Conservation (phyloP, 148 eudicot genomes). For the Chenopodium formosanum region DNA sequence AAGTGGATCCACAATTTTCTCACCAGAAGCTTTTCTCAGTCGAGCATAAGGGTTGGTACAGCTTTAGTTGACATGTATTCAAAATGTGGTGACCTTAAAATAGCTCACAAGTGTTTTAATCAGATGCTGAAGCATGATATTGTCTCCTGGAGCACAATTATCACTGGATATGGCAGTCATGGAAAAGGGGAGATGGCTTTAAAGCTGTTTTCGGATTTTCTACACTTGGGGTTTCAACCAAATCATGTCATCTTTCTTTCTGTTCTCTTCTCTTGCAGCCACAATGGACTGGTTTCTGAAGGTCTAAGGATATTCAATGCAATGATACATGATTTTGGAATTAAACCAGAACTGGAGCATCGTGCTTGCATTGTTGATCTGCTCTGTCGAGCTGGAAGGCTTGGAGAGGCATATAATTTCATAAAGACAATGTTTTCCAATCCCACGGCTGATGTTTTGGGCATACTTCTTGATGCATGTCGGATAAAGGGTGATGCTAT, state of each 20-base stretch:
- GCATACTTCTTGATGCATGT: conserved; percentile 85
- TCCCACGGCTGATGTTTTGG: conserved; percentile 64
- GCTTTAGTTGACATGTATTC: conserved; percentile 93
- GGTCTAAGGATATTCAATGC: conserved; percentile 61
- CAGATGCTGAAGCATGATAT: conserved; percentile 59
- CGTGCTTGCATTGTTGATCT: conserved; percentile 83
- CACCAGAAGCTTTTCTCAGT: conserved; percentile 43
- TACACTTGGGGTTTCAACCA: conserved; percentile 48
- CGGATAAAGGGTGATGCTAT: conserved; percentile 48
- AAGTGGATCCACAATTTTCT: conserved; percentile 69
- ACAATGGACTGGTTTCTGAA: conserved; percentile 66
- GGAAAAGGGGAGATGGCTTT: conserved; percentile 74
- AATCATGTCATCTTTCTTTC: conserved; percentile 68
- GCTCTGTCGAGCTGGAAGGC: conserved; percentile 79
- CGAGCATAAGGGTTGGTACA: conserved; percentile 56
- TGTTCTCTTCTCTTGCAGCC: conserved; percentile 72
- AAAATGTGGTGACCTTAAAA: conserved; percentile 72
- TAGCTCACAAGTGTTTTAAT: conserved; percentile 63
- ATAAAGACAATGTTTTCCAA: conserved; percentile 46
- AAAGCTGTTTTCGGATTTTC: conserved; percentile 47
- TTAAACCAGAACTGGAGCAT: conserved; percentile 69
- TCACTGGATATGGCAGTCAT: conserved; percentile 84
- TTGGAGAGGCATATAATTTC: conserved; percentile 68
- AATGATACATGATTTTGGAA: conserved; percentile 53
- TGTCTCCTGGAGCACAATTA: conserved; percentile 78